These are phyloP conservation scores for Botryosphaeria agaves DNA, from an alignment of 2,329 filamentous ascomycete species.

Conservation along the genomic window DNA sequence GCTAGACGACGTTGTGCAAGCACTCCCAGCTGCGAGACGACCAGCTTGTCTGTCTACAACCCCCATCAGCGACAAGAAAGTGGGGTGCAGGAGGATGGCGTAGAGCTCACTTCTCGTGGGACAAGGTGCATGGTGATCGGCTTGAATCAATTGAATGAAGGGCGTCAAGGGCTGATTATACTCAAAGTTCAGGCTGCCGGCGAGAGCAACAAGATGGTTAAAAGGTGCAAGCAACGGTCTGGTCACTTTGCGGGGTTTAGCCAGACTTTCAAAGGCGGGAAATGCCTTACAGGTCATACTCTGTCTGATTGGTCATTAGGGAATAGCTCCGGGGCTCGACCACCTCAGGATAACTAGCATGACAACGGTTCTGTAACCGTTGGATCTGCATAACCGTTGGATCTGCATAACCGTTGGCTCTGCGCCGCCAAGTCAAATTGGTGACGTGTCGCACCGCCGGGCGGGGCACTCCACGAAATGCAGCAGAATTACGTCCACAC, in stretches of 20 bases:
- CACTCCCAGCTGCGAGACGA: slow-evolving; percentile 1
- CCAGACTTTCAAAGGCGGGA: not conserved
- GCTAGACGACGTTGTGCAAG: slow-evolving; percentile 2
- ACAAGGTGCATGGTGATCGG: slow-evolving; percentile 1
- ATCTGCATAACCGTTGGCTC: not conserved
- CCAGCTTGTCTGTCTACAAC: slow-evolving; percentile 1
- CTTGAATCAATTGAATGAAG: not conserved
- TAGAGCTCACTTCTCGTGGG: slow-evolving; percentile 1
- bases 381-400: not conserved
- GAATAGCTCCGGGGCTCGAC: not conserved
- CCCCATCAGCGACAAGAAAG: not conserved
- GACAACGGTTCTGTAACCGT: not conserved
- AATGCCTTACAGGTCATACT: not conserved
- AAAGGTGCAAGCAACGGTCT: not conserved
- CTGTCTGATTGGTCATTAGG: not conserved
- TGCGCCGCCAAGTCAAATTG: not conserved
- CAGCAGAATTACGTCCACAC: not conserved
- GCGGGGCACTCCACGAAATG: not conserved
- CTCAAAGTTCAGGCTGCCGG: not conserved
- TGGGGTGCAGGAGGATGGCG: not conserved
- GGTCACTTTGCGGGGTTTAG: not conserved
- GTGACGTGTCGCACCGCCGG: not conserved
- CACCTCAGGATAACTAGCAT: not conserved
- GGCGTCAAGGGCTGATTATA: not conserved
- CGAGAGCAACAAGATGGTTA: not conserved